A percentile compares a stretch with the other conserved stretches of the same genome.
phyloP scores from a whole-genome alignment of 768 basidiomycete genomes.

The Chlorophyllum brunneum region DNA sequence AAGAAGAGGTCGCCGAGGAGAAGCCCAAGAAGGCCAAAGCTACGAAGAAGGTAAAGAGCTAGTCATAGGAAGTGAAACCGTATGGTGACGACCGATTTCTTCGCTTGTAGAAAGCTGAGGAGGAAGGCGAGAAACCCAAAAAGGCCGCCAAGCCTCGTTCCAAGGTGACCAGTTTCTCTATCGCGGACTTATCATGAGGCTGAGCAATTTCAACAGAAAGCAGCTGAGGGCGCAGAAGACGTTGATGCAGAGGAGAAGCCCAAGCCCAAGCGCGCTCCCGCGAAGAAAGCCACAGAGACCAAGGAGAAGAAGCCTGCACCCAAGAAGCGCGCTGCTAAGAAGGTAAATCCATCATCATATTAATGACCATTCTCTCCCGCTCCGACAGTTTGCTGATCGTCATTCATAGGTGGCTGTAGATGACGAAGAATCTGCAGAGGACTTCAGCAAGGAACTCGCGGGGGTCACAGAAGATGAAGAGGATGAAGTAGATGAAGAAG shows the following conservation, averaged over 20 bases:
- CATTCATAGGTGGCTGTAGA: constrained; percentile 24
- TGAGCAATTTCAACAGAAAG: constrained; percentile 14
- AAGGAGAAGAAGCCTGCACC: constrained; percentile 39
- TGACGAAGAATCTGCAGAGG: constrained; percentile 40
- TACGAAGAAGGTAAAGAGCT: constrained; percentile 24
- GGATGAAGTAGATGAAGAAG: constrained; percentile 35
- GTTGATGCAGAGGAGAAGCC: constrained; percentile 25
- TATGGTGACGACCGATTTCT: not conserved
- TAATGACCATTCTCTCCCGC: constrained; percentile 8
- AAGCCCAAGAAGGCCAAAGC: constrained; percentile 47
- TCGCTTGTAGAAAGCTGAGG: constrained; percentile 17
- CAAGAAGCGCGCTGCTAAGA: constrained; percentile 46
- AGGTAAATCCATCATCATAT: constrained; percentile 18
- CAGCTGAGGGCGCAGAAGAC: constrained; percentile 17
- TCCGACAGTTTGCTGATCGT: not conserved
- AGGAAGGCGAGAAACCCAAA: constrained; percentile 26
- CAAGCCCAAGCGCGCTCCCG: constrained; percentile 36
- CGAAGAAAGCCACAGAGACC: constrained; percentile 32
- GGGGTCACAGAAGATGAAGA: constrained; percentile 36
- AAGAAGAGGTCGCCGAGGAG: constrained; percentile 33
- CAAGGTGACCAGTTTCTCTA: constrained; percentile 15
- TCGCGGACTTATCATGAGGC: not conserved
- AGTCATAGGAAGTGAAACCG: not conserved
- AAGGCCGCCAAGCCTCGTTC: constrained; percentile 26
- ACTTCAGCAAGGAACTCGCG: constrained; percentile 38